phyloP scores from a whole-genome alignment of 2,329 filamentous ascomycete genomes.

The Erysiphe pulchra region DNA sequence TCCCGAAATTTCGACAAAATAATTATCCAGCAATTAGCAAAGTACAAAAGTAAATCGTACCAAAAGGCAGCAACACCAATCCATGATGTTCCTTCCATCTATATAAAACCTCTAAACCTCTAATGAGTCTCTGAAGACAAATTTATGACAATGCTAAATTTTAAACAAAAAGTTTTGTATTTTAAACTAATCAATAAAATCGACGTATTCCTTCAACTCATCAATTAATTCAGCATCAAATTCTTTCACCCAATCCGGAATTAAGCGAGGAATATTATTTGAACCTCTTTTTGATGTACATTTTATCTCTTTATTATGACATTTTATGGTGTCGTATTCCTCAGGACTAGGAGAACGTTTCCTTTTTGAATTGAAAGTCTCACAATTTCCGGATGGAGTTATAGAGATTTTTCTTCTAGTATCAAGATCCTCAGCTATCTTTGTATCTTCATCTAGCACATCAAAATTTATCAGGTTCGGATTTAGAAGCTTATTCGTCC shows the following conservation, averaged over 20 bases:
- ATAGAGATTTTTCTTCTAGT: not conserved
- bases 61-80: too few species aligned
- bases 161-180: too few species aligned
- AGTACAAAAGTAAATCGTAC: too few species aligned
- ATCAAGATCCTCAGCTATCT: not conserved
- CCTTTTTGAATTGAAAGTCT: slow-evolving; percentile 3
- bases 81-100: too few species aligned
- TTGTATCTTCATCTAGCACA: not conserved
- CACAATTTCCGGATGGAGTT: not conserved
- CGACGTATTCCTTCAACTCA: slow-evolving; percentile 11
- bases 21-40: too few species aligned
- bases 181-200: slow-evolving; percentile 8
- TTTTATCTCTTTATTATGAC: slow-evolving; percentile 2
- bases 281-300: not conserved
- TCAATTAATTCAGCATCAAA: slow-evolving; percentile 13
- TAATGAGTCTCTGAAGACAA: too few species aligned
- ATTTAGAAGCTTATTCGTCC: not conserved
- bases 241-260: slow-evolving; percentile 12
- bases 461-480: not conserved
- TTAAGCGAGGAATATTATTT: not conserved
- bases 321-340: slow-evolving; percentile 4
- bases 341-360: slow-evolving; percentile 2
- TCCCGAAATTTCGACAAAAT: too few species aligned
- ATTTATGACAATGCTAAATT: too few species aligned
- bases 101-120: too few species aligned